phyloP scores from a whole-genome alignment of 2,329 filamentous ascomycete genomes.

The Aspergillus sp. region DNA sequence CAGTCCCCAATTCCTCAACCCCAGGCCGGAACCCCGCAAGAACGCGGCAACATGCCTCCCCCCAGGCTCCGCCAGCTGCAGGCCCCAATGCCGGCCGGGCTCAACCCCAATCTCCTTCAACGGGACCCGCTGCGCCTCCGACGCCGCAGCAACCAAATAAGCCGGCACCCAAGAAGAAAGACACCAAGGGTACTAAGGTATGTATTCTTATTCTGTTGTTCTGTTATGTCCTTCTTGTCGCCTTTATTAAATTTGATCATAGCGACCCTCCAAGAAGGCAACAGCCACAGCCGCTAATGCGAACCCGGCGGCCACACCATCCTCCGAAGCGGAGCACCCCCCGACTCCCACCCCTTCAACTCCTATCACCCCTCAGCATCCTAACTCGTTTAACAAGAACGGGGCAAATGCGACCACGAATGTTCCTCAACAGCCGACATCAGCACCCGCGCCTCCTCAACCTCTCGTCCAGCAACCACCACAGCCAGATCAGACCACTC shows the following conservation, averaged over 20 bases:
- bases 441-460: conserved; percentile 29
- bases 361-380: conserved; percentile 44
- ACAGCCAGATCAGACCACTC: conserved; percentile 24
- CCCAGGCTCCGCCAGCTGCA: conserved; percentile 39
- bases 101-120: conserved; percentile 41
- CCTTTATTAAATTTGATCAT: conserved; percentile 13
- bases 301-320: conserved; percentile 39
- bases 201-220: conserved; percentile 6
- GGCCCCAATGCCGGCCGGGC: conserved; percentile 36
- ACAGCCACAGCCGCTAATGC: conserved; percentile 30
- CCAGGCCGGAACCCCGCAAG: conserved; percentile 54
- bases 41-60: conserved; percentile 50
- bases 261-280: conserved; percentile 42
- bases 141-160: conserved; percentile 59
- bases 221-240: background rate
- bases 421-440: conserved; percentile 29
- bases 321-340: conserved; percentile 43
- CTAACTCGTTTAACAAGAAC: conserved; percentile 40
- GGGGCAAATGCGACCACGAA: conserved; percentile 30
- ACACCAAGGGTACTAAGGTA: conserved; percentile 52
- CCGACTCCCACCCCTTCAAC: conserved; percentile 46
- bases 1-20: conserved; percentile 40
- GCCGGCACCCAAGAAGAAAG: conserved; percentile 58
- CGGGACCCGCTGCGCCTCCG: conserved; percentile 49
- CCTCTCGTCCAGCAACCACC: conserved; percentile 26